Evolutionary conservation across 306 rosid genomes (phyloP).

Genomic region (Malus sylvestris): DNA sequence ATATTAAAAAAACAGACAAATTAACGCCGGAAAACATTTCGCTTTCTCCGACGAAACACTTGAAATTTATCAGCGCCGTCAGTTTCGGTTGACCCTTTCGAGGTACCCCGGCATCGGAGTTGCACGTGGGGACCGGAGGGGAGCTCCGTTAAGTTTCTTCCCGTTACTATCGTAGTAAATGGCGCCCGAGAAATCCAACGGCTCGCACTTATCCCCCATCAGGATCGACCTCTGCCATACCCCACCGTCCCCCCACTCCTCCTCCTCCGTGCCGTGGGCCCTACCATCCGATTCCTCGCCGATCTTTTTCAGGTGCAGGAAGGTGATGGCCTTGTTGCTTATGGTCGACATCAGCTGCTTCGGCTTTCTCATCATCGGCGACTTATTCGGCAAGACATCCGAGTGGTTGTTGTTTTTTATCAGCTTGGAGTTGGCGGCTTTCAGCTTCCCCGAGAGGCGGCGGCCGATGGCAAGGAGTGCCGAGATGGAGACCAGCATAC

Average conservation of each 20-base stretch:
- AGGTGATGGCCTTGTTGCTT: slow-evolving; percentile 50
- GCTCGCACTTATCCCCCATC: slow-evolving; percentile 91
- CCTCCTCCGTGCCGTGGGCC: background rate
- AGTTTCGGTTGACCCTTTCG: slow-evolving; percentile 11
- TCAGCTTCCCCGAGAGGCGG: slow-evolving; percentile 31
- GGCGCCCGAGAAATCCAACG: slow-evolving; percentile 71
- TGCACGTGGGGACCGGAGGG: slow-evolving; percentile 75
- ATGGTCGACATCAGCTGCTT: slow-evolving; percentile 60
- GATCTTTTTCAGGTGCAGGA: slow-evolving; percentile 31
- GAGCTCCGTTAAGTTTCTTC: slow-evolving; percentile 39
- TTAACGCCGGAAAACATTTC: background rate
- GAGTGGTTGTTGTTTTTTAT: background rate
- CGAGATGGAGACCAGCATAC: slow-evolving; percentile 31
- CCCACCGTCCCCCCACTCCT: slow-evolving; percentile 72
- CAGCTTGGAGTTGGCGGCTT: background rate
- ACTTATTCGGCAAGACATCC: background rate
- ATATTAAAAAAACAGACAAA: background rate
- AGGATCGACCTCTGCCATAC: slow-evolving; percentile 84
- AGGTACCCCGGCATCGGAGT: slow-evolving; percentile 79
- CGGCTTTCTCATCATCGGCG: slow-evolving; percentile 28
- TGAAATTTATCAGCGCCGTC: background rate
- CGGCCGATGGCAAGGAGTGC: slow-evolving; percentile 34
- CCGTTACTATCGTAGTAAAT: slow-evolving; percentile 67
- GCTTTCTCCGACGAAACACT: background rate
- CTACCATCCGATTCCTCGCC: background rate